Conservation (phyloP, 495 filamentous ascomycete species). For the Achaetomiella virescens region DNA sequence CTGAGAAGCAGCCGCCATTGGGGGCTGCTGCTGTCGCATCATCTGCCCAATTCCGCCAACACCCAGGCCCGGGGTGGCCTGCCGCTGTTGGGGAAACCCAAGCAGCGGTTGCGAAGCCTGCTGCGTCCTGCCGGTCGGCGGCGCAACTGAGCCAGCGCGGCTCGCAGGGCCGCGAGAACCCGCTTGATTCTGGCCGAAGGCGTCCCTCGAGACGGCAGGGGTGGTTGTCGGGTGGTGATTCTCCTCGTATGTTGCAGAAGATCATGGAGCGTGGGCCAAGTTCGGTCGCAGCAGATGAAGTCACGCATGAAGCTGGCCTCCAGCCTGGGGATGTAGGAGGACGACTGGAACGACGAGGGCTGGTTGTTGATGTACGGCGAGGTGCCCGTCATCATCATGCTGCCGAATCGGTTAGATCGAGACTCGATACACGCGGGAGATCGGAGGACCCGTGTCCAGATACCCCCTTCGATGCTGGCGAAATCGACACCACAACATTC, state of each 20-base stretch:
- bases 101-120: conserved; percentile 27
- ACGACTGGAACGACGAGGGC: conserved; percentile 93
- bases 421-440: neutral
- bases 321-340: conserved; percentile 93
- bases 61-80: conserved; percentile 29
- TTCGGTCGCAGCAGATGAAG: conserved; percentile 87
- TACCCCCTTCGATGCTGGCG: neutral
- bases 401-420: conserved; percentile 35
- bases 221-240: conserved; percentile 54
- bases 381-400: conserved; percentile 93
- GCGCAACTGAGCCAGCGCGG: conserved; percentile 24
- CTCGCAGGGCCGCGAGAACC: conserved; percentile 18
- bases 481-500: conserved; percentile 11
- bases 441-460: conserved; percentile 11
- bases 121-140: conserved; percentile 16
- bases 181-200: conserved; percentile 20
- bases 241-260: conserved; percentile 96
- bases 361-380: conserved; percentile 79
- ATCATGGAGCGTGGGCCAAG: conserved; percentile 84
- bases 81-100: conserved; percentile 34
- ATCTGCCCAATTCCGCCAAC: conserved; percentile 39
- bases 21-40: conserved; percentile 42
- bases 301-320: conserved; percentile 96
- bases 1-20: conserved; percentile 23
- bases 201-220: conserved; percentile 23